These are phyloP conservation scores for Saturnispora sekii DNA, from an alignment of 805 yeast species.

Conservation along the genomic window DNA sequence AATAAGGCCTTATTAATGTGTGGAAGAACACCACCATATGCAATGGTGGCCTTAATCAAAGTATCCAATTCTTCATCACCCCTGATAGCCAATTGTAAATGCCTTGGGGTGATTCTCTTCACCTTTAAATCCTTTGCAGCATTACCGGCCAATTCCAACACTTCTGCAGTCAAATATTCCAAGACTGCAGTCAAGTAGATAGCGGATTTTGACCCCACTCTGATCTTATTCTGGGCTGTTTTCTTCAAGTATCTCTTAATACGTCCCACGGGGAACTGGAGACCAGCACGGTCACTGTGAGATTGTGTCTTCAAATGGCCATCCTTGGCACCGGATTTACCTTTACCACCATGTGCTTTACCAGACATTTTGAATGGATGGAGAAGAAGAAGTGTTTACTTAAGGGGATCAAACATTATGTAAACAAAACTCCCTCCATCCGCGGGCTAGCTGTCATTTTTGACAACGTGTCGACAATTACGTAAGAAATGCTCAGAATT, in stretches of 20 bases:
- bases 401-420: neutral
- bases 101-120: slow-evolving; percentile 97
- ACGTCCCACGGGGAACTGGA: slow-evolving; percentile 98
- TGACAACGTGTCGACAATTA: no score
- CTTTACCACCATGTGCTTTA: slow-evolving; percentile 84
- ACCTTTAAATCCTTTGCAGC: slow-evolving; percentile 95
- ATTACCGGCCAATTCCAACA: slow-evolving; percentile 94
- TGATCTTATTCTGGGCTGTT: slow-evolving; percentile 65
- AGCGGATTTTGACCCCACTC: slow-evolving; percentile 76
- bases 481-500: neutral
- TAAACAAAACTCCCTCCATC: slow-evolving; percentile 1
- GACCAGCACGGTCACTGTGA: slow-evolving; percentile 89
- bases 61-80: slow-evolving; percentile 97
- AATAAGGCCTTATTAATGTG: slow-evolving; percentile 78
- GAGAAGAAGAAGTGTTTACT: neutral
- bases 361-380: slow-evolving; percentile 54
- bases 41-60: slow-evolving; percentile 89
- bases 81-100: slow-evolving; percentile 91
- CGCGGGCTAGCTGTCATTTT: neutral
- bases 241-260: slow-evolving; percentile 91
- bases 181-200: slow-evolving; percentile 92
- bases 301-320: slow-evolving; percentile 52
- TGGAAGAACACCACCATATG: slow-evolving; percentile 97
- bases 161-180: slow-evolving; percentile 95
- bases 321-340: slow-evolving; percentile 80